Evolutionary conservation across 352 stramenopile genomes (phyloP).

Genomic region (Blastocystis sp.): DNA sequence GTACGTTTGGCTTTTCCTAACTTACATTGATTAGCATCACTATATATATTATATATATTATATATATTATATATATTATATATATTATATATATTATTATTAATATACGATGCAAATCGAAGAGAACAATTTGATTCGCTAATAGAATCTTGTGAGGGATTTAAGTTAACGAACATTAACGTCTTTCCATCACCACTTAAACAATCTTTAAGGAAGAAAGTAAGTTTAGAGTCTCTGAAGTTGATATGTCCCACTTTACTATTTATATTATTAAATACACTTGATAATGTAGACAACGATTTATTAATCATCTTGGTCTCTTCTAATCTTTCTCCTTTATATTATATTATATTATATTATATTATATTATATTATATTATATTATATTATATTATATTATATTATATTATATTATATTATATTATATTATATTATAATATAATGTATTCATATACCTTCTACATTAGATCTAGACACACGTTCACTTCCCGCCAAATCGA

Average conservation of each 20-base stretch:
- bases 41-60: too few species aligned
- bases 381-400: background rate
- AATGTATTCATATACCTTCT: background rate
- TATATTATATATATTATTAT: conserved; percentile 50
- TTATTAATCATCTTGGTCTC: conserved; percentile 97
- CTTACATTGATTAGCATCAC: conserved; percentile 31
- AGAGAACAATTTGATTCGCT: conserved; percentile 91
- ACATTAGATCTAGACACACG: conserved; percentile 64
- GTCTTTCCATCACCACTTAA: conserved; percentile 95
- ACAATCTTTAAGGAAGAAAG: conserved; percentile 88
- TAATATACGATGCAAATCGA: conserved; percentile 76
- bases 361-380: conserved; percentile 26
- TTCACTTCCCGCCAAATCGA: conserved; percentile 80
- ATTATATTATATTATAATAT: background rate
- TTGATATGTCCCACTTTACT: conserved; percentile 79
- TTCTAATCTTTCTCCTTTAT: conserved; percentile 70
- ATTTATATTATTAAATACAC: conserved; percentile 85
- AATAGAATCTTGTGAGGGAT: conserved; percentile 71
- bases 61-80: too few species aligned
- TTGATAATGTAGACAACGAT: conserved; percentile 80
- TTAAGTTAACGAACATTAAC: conserved; percentile 98
- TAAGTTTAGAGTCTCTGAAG: conserved; percentile 96
- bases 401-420: background rate
- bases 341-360: conserved; percentile 55
- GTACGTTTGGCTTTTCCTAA: conserved; percentile 23